Conservation (phyloP, 1,284 basidiomycete species). For the Rhodotorula sp. region DNA sequence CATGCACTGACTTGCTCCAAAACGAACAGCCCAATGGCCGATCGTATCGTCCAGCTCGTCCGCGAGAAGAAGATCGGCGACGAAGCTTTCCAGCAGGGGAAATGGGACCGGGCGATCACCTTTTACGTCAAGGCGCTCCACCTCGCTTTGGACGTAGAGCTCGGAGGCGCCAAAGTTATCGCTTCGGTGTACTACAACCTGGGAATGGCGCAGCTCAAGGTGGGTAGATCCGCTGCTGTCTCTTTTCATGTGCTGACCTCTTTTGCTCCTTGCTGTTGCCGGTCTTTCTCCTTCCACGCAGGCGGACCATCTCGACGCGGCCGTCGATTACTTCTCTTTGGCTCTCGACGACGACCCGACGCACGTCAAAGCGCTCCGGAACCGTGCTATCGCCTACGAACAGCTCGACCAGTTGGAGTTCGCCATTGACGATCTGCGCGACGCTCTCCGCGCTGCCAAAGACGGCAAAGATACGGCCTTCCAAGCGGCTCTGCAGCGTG, state of each 20-base stretch:
- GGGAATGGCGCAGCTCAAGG: slow-evolving; percentile 1
- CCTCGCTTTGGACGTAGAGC: background rate
- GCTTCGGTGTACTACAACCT: background rate
- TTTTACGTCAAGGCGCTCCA: background rate
- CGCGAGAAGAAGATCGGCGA: background rate
- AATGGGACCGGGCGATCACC: background rate
- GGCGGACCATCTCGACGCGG: background rate
- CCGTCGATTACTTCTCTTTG: background rate
- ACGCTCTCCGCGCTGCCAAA: background rate
- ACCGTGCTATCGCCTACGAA: background rate
- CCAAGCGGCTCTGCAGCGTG: background rate
- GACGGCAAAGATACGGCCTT: background rate
- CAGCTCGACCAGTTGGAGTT: background rate
- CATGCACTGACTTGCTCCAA: background rate
- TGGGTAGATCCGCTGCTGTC: background rate
- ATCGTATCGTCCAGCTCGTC: background rate
- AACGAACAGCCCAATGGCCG: background rate
- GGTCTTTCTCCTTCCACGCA: no score
- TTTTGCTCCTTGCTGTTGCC: no score
- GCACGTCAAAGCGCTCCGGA: background rate
- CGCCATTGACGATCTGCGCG: background rate
- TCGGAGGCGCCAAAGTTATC: background rate
- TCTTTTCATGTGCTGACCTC: no score
- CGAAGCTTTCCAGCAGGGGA: background rate
- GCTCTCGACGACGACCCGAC: background rate